phyloP scores from a whole-genome alignment of 2,329 filamentous ascomycete genomes.

The Fusarium humuli region DNA sequence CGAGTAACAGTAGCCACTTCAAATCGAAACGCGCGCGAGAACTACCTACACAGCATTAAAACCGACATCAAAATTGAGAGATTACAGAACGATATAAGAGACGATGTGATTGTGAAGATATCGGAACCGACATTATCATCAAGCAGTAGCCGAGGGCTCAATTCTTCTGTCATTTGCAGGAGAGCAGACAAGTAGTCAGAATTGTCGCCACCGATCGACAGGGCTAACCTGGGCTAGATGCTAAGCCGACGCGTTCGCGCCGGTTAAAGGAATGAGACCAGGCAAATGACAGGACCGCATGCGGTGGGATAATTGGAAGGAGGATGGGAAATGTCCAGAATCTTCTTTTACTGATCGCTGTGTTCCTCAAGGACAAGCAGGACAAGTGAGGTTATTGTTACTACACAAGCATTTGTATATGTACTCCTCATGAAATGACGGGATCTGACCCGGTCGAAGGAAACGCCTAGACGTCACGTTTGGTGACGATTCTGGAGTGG shows the following conservation, averaged over 20 bases:
- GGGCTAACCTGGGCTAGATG: conserved; percentile 34
- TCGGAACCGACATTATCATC: background rate
- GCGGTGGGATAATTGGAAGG: conserved; percentile 2
- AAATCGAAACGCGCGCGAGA: background rate
- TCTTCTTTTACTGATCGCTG: background rate
- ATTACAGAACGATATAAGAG: background rate
- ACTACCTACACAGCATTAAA: background rate
- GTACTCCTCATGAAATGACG: background rate
- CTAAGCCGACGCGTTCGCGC: conserved; percentile 20
- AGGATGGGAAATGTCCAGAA: background rate
- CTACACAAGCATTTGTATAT: background rate
- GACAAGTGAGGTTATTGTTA: background rate
- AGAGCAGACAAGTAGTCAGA: background rate
- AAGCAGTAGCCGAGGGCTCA: background rate
- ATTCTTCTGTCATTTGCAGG: background rate
- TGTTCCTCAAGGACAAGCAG: background rate
- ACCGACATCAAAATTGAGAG: background rate
- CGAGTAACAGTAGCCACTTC: background rate
- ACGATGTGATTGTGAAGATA: background rate
- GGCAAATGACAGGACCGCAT: conserved; percentile 7
- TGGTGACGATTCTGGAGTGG: conserved; percentile 35
- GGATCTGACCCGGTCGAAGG: background rate
- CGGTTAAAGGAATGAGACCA: conserved; percentile 16
- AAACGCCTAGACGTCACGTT: conserved; percentile 10
- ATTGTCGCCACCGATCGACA: conserved; percentile 43